phyloP scores from a whole-genome alignment of 257 asterid species.

The Schizonepeta tenuifolia region DNA sequence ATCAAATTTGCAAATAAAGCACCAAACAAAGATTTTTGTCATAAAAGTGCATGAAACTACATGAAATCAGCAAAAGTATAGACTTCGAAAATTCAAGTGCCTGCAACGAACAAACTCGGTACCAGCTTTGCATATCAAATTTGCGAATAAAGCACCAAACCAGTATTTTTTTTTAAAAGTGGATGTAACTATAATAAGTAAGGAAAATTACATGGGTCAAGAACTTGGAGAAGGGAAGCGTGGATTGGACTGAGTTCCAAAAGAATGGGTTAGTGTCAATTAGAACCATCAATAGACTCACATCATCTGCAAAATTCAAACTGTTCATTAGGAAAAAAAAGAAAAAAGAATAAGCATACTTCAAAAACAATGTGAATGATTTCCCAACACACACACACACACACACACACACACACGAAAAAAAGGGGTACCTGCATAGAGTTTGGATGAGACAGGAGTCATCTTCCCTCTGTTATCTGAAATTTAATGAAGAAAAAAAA shows the following conservation, averaged over 20 bases:
- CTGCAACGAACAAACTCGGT: slow-evolving; percentile 38
- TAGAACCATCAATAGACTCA: slow-evolving; percentile 79
- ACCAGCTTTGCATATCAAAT: background rate
- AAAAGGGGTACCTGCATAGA: slow-evolving; percentile 46
- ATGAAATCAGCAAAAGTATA: slow-evolving; percentile 49
- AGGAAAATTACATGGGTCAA: slow-evolving; percentile 65
- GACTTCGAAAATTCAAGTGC: slow-evolving; percentile 75
- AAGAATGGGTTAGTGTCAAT: slow-evolving; percentile 82
- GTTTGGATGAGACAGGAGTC: slow-evolving; percentile 56
- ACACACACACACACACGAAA: background rate
- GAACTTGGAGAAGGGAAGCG: slow-evolving; percentile 65
- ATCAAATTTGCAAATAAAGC: background rate
- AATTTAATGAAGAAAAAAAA: slow-evolving; percentile 6
- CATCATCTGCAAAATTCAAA: slow-evolving; percentile 68
- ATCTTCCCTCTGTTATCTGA: slow-evolving; percentile 41
- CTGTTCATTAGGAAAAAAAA: background rate
- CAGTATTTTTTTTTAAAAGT: background rate
- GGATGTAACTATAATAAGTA: background rate
- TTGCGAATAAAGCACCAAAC: slow-evolving; percentile 11
- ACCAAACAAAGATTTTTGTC: background rate
- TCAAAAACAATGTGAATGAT: background rate
- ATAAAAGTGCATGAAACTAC: background rate
- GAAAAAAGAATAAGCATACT: too few species aligned
- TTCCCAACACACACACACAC: background rate
- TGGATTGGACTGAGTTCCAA: slow-evolving; percentile 74